A percentile compares a stretch with the other conserved stretches of the same genome.
Evolutionary conservation across 352 stramenopile species (phyloP).

Genomic region (Phytopythium helicoides): DNA sequence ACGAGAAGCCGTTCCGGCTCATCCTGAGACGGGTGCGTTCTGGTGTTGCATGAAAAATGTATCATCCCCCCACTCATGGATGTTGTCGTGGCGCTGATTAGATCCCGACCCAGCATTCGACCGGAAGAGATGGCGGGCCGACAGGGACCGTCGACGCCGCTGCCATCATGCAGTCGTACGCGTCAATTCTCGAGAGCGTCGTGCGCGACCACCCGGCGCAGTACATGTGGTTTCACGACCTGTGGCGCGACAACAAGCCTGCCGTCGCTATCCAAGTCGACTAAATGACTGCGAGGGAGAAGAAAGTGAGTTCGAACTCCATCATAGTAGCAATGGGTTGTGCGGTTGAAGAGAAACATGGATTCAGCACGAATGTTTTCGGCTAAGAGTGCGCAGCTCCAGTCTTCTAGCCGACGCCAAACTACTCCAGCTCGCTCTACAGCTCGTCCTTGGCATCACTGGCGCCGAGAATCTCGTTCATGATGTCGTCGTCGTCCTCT

Average conservation of each 20-base stretch:
- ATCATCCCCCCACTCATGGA: no score
- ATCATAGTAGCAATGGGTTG: no score
- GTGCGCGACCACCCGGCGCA: constrained; percentile 30
- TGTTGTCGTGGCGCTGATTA: no score
- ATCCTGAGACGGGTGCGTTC: constrained; percentile 25
- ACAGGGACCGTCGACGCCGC: constrained; percentile 7
- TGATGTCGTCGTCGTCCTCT: constrained; percentile 84
- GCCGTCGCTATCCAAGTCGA: not conserved
- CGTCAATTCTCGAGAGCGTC: constrained; percentile 28
- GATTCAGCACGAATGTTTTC: not conserved
- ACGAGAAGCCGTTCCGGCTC: constrained; percentile 42
- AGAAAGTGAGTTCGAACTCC: no score
- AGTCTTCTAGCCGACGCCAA: not conserved
- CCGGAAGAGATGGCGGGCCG: not conserved
- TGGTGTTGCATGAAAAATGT: not conserved
- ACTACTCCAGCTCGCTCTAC: constrained; percentile 21
- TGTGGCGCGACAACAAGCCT: constrained; percentile 21
- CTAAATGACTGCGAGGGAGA: not conserved
- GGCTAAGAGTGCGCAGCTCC: not conserved
- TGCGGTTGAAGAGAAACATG: no score
- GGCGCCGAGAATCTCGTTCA: constrained; percentile 78
- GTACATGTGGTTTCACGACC: constrained; percentile 59
- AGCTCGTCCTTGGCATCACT: constrained; percentile 73
- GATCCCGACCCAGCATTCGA: constrained; percentile 5
- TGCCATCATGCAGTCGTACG: constrained; percentile 38